Percentiles rank a stretch among this genome's conserved stretches.
Conservation (phyloP, 2,329 filamentous ascomycete species). For the Anthostomella pinea region DNA sequence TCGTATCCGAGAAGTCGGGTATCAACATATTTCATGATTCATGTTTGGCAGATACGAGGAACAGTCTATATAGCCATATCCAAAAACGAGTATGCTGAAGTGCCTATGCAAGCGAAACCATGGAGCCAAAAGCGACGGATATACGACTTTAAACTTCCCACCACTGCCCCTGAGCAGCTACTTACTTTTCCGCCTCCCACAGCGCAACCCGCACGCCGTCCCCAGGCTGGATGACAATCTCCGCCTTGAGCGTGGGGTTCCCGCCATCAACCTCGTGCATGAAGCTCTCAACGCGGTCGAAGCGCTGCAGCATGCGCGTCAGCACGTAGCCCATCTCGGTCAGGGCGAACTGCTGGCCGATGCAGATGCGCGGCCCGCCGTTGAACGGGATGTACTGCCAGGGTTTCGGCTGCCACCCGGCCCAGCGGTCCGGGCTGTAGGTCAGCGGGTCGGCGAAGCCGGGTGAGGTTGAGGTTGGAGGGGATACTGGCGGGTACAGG, state of each 20-base stretch:
- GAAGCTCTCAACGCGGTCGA: conserved; percentile 58
- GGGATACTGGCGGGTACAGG: conserved; percentile 56
- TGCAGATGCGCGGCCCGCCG: conserved; percentile 69
- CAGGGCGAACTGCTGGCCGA: conserved; percentile 78
- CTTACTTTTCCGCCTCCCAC: conserved; percentile 41
- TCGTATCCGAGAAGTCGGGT: no score
- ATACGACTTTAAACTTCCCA: no score
- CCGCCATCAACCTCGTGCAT: conserved; percentile 56
- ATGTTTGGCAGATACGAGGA: no score
- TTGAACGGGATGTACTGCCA: conserved; percentile 77
- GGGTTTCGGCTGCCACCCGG: conserved; percentile 57
- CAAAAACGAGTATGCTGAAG: no score
- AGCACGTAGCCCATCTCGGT: conserved; percentile 75
- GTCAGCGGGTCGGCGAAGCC: conserved; percentile 44
- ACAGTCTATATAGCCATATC: no score
- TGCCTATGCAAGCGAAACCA: no score
- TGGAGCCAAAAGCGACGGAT: no score
- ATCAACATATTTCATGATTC: no score
- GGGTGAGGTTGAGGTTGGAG: no score
- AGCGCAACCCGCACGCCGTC: conserved; percentile 58
- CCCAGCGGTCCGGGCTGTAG: conserved; percentile 69
- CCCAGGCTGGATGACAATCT: conserved; percentile 59
- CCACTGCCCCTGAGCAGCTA: no score
- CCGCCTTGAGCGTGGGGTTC: conserved; percentile 51
- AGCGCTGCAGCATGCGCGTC: conserved; percentile 69